Evolutionary conservation across 768 basidiomycete species (phyloP), one percentile per base, ranked within the genome.

Genomic region (Botryobasidium botryosum): DNA sequence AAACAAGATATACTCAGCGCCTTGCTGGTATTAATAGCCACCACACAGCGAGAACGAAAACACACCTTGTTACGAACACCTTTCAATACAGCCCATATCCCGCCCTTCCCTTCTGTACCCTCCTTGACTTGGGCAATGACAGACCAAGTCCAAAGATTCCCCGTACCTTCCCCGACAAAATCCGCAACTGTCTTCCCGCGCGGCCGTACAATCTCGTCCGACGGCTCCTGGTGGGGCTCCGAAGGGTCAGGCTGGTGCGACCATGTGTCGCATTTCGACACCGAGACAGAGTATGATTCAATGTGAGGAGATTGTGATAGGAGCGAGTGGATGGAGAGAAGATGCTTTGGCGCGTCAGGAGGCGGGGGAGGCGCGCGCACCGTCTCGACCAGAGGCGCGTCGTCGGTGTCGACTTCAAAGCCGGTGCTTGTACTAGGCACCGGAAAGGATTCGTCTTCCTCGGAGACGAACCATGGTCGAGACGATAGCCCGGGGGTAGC

Each of bases 91-190:
- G 75, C 74, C 55, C 85, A 80, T 45, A 87, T 75, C 1, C 76
- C 72, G 5, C 83, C 85, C 53, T 77, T 69, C 45, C 70, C 74
- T 64, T 87, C 83, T 5, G 80, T 80, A 6, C 84, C 84, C 52
- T 84, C 79, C 57, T 84, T 88, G 40, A 88, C 81, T 79, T 82
- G 40, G 17, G 35, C 36, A 20, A 47, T 25, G 21, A 50, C 44
- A 12, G 42, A 17, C 49, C 49, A 50, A n/a, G 27, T 43, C 49
- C 49, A 50, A 12, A 50, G 24, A n/a, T 38, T 26, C 2, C 45
- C 39, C 8, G 62, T 55, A 10, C 78, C 77, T 52, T 79, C 75
- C 20, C 79, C 79, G 2, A 66, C 64, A 58, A 75, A 74, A 0
- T 77, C 39, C 39, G 21, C 33, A 23, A 6, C 42, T 40, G 28